A percentile compares a stretch with the other conserved stretches of the same genome.
phyloP scores from a whole-genome alignment of 805 yeast genomes.

The Barnettozyma sucrosica region DNA sequence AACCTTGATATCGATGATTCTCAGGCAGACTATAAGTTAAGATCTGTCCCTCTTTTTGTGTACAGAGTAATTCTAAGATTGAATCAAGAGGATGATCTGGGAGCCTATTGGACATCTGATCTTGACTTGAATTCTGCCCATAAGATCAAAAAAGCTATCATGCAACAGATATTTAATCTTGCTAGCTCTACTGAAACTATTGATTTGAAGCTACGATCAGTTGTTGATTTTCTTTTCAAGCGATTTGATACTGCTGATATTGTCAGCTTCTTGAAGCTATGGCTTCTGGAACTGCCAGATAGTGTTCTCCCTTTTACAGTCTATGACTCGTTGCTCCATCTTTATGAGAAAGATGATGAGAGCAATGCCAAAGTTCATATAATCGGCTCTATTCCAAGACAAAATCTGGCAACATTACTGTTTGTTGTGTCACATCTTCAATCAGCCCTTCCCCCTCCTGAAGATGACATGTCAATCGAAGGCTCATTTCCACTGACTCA shows the following conservation, averaged over 20 bases:
- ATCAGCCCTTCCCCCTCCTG: slow-evolving; percentile 4
- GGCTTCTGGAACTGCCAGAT: slow-evolving; percentile 56
- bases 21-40: slow-evolving; percentile 9
- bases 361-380: slow-evolving; percentile 10
- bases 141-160: slow-evolving; percentile 11
- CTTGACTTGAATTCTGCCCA: slow-evolving; percentile 17
- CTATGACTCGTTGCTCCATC: slow-evolving; percentile 21
- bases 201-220: background rate
- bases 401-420: slow-evolving; percentile 24
- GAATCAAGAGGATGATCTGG: slow-evolving; percentile 7
- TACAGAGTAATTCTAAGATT: slow-evolving; percentile 7
- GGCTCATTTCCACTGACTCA: slow-evolving; percentile 23
- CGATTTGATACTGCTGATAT: slow-evolving; percentile 15
- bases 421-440: slow-evolving; percentile 18
- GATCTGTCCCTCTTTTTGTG: slow-evolving; percentile 19
- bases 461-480: slow-evolving; percentile 1
- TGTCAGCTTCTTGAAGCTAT: slow-evolving; percentile 42
- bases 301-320: slow-evolving; percentile 40
- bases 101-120: slow-evolving; percentile 12
- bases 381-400: slow-evolving; percentile 26
- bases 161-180: background rate
- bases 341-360: slow-evolving; percentile 10
- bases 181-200: background rate
- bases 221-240: slow-evolving; percentile 12
- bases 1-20: slow-evolving; percentile 10